Evolutionary conservation across 768 basidiomycete species (phyloP), one percentile per base, ranked within the genome.

Genomic region (Lentinula lateritia): DNA sequence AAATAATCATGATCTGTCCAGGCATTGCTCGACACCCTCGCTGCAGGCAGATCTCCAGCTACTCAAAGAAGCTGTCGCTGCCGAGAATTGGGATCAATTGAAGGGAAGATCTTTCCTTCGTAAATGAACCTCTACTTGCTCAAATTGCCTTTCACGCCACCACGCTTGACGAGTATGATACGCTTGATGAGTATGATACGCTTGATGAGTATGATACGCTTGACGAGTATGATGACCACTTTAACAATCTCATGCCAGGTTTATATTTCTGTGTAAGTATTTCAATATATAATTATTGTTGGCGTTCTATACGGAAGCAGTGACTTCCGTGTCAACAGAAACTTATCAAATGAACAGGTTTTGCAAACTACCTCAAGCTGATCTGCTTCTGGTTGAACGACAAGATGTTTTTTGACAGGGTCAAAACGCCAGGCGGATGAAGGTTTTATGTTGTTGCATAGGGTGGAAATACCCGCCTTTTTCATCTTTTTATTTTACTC

Each of bases 211-310:
- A n/a, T n/a, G n/a, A n/a, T n/a, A 77, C 81, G 32, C 80, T 91
- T n/a, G 90, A 88, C 71, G 87, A 95, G 70, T 97, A 96, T 73
- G 90, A 93, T 63, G 95, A 96, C 16, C 84, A 90, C 67, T 96
- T 96, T 72, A 98, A 96, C 75, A 88, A 85, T 67, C 78, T 89
- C 18, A 90, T 98, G 85, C 93, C 95, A 0, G 79, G 75, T 28
- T 72, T 96, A 42, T 94, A 23, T 23, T 98, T 67, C 93, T 93
- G 0, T 98, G 89, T 91, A 60, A 57, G 88, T 79, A 16, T 34
- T 45, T 32, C 28, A 8, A 16, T 2, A 23, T 20, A 20, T 50
- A 36, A 3, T 50, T n/a, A 23, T 18, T 32, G 23, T 23, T 13
- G 20, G 18, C 15, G 23, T 43, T 32, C 56, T 23, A 50, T 15